These are phyloP conservation scores for Exidia glandulosa DNA, from an alignment of 768 basidiomycete genomes.

Conservation along the genomic window DNA sequence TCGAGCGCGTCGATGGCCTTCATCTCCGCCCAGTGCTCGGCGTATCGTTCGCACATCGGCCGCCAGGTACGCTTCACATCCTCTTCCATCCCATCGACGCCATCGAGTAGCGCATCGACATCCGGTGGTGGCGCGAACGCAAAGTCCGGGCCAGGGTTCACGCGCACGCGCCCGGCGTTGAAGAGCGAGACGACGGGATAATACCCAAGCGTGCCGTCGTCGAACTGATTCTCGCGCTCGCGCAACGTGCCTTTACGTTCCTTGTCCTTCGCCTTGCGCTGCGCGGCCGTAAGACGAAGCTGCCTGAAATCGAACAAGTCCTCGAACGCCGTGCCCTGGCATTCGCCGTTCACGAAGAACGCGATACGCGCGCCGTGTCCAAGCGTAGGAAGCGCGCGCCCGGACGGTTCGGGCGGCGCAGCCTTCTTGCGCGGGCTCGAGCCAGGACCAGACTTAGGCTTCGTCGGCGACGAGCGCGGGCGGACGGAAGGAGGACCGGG, in stretches of 20 bases:
- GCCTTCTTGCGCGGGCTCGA: conserved; percentile 30
- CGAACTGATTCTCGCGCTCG: conserved; percentile 77
- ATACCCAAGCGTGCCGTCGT: conserved; percentile 92
- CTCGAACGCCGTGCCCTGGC: conserved; percentile 71
- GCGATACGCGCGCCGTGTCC: conserved; percentile 56
- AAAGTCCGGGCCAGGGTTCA: conserved; percentile 88
- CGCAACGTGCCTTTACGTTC: conserved; percentile 49
- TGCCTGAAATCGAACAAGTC: conserved; percentile 88
- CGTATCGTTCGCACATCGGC: conserved; percentile 74
- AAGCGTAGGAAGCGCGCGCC: conserved; percentile 58
- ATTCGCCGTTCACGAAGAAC: conserved; percentile 89
- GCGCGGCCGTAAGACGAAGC: conserved; percentile 50
- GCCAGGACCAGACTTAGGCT: conserved; percentile 47
- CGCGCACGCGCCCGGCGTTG: conserved; percentile 70
- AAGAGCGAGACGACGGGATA: conserved; percentile 92
- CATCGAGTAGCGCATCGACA: conserved; percentile 52
- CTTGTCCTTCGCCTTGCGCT: conserved; percentile 54
- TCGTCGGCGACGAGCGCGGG: conserved; percentile 60
- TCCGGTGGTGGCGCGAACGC: conserved; percentile 69
- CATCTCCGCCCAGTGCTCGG: conserved; percentile 66
- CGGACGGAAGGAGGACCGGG: conserved; percentile 44
- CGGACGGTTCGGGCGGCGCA: conserved; percentile 19
- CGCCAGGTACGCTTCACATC: conserved; percentile 45
- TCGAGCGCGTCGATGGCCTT: background rate
- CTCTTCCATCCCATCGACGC: conserved; percentile 16